Conservation (phyloP, 805 yeast species). For the Candida krabiensis region DNA sequence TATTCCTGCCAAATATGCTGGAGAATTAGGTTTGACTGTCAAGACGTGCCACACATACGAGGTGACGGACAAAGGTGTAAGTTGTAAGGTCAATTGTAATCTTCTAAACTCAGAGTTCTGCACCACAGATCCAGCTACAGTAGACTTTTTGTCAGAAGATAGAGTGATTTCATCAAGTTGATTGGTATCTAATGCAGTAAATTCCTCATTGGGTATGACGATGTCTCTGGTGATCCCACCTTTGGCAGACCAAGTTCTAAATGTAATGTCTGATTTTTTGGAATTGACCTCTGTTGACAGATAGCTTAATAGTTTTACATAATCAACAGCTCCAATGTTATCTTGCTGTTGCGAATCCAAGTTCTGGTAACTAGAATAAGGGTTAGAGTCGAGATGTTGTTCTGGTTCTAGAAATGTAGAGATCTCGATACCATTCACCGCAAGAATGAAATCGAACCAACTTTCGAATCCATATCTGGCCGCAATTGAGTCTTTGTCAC, state of each 20-base stretch:
- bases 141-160: conserved; percentile 13
- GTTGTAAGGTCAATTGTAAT: conserved; percentile 70
- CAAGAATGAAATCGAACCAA: conserved; percentile 86
- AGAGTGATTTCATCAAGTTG: conserved; percentile 31
- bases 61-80: conserved; percentile 73
- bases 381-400: conserved; percentile 25
- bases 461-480: conserved; percentile 64
- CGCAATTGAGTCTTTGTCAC: conserved; percentile 47
- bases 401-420: conserved; percentile 29
- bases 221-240: conserved; percentile 63
- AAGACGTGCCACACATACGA: conserved; percentile 87
- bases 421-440: conserved; percentile 70
- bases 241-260: conserved; percentile 84
- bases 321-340: conserved; percentile 14
- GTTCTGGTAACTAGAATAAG: conserved; percentile 20
- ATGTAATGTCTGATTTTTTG: conserved; percentile 35
- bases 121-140: conserved; percentile 24
- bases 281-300: conserved; percentile 29
- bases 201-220: conserved; percentile 30
- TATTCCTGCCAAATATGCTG: conserved; percentile 81
- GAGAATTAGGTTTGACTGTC: conserved; percentile 68
- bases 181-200: conserved; percentile 15
- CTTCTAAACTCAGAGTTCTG: conserved; percentile 42
- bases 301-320: conserved; percentile 23
- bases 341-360: not conserved